Evolutionary conservation across 257 asterid species (phyloP).

Genomic region (Echium plantagineum): DNA sequence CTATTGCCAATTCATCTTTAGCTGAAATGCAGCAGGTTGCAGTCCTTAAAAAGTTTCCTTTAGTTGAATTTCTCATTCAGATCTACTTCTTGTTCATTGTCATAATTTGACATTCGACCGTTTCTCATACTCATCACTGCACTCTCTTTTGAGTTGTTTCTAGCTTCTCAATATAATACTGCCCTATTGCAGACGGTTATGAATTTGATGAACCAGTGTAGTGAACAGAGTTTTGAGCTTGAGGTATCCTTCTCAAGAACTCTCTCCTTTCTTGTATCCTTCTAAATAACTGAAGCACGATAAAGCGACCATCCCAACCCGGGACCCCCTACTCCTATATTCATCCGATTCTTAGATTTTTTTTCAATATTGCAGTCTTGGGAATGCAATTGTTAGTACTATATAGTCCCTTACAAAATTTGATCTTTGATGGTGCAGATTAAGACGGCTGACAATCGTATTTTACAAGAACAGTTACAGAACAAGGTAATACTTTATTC

Average conservation of each 20-base stretch:
- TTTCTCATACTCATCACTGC: not conserved
- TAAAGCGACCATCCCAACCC: not conserved
- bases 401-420: constrained; percentile 2
- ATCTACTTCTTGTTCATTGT: not conserved
- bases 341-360: not conserved
- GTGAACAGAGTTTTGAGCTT: constrained; percentile 81
- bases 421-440: constrained; percentile 46
- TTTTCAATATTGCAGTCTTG: not conserved
- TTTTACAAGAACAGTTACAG: constrained; percentile 90
- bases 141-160: not conserved
- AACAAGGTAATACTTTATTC: constrained; percentile 41
- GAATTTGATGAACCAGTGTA: constrained; percentile 76
- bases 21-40: constrained; percentile 94
- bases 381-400: too few species aligned
- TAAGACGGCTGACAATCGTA: constrained; percentile 84
- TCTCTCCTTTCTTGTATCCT: constrained; percentile 1
- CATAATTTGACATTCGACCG: not conserved
- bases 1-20: constrained; percentile 66
- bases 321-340: not conserved
- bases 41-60: constrained; percentile 6
- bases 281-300: not conserved
- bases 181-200: constrained; percentile 44
- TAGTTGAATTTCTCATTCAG: not conserved
- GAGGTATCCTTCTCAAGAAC: constrained; percentile 45
- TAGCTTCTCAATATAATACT: constrained; percentile 1